Percentiles rank a stretch among this genome's conserved stretches.
These are phyloP conservation scores for Bryoglossum gracile DNA, from an alignment of 495 filamentous ascomycete species.

Conservation along the genomic window DNA sequence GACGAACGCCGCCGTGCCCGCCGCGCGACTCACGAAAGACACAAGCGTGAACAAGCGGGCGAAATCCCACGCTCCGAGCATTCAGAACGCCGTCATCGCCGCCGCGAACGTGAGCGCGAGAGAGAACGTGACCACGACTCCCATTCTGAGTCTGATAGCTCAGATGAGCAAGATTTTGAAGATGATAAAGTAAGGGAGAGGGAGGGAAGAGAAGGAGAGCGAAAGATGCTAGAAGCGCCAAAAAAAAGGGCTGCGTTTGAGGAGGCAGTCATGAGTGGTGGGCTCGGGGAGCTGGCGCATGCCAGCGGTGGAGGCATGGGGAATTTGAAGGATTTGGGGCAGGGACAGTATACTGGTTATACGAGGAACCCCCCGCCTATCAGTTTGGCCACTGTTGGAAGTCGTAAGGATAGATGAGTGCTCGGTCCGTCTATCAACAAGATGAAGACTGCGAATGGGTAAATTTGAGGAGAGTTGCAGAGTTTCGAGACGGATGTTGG, in stretches of 20 bases:
- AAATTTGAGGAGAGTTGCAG: too few species aligned
- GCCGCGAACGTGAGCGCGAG: constrained; percentile 1
- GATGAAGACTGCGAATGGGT: too few species aligned
- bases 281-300: not conserved
- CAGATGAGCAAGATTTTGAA: constrained; percentile 7
- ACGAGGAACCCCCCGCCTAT: constrained; percentile 16
- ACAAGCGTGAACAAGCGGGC: constrained; percentile 21
- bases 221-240: constrained; percentile 20
- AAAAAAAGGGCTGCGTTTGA: constrained; percentile 11
- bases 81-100: constrained; percentile 4
- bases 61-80: constrained; percentile 8
- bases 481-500: too few species aligned
- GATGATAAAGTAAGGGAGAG: constrained; percentile 4
- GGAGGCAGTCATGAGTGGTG: constrained; percentile 22
- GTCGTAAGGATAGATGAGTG: too few species aligned
- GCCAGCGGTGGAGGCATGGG: not conserved
- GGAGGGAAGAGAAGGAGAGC: too few species aligned
- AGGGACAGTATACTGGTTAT: constrained; percentile 16
- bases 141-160: constrained; percentile 18
- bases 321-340: constrained; percentile 3
- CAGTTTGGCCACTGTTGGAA: too few species aligned
- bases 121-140: constrained; percentile 6
- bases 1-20: constrained; percentile 18
- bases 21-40: constrained; percentile 22
- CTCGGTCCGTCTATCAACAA: too few species aligned